Conservation (phyloP, 495 filamentous ascomycete genomes). For the Oleoguttula mirabilis region DNA sequence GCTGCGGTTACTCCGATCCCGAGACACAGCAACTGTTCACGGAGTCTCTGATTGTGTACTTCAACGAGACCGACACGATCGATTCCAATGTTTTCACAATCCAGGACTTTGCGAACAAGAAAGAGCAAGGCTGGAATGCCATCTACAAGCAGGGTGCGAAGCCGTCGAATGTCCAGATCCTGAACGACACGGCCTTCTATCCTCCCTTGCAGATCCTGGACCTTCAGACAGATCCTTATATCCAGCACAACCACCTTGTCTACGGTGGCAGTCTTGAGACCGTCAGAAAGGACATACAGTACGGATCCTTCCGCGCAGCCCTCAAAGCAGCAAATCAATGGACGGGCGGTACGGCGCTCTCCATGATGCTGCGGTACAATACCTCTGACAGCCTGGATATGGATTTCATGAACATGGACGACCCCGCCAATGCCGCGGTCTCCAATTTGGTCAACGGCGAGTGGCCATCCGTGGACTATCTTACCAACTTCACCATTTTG, state of each 20-base stretch:
- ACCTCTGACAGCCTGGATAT: conserved; percentile 26
- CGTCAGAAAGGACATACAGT: conserved; percentile 28
- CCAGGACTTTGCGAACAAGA: conserved; percentile 25
- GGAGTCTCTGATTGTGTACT: conserved; percentile 33
- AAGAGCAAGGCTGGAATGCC: conserved; percentile 31
- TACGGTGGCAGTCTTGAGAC: conserved; percentile 25
- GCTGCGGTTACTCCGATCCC: conserved; percentile 31
- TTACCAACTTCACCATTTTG: neutral
- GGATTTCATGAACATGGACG: conserved; percentile 28
- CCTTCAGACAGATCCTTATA: conserved; percentile 13
- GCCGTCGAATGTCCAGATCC: neutral
- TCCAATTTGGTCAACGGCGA: conserved; percentile 5
- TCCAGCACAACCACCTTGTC: conserved; percentile 25
- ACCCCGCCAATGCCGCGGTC: conserved; percentile 23
- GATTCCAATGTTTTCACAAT: conserved; percentile 20
- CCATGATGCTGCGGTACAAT: no score
- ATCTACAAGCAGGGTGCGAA: neutral
- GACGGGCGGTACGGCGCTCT: neutral
- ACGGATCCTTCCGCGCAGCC: conserved; percentile 29
- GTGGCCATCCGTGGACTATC: neutral
- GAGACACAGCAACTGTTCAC: conserved; percentile 25
- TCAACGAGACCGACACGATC: conserved; percentile 29
- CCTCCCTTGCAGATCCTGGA: conserved; percentile 18
- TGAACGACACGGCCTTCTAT: neutral
- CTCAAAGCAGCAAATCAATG: conserved; percentile 20